Base-by-base conservation (phyloP, 2,329 filamentous ascomycete genomes). In the Exophiala viscosa region DNA sequence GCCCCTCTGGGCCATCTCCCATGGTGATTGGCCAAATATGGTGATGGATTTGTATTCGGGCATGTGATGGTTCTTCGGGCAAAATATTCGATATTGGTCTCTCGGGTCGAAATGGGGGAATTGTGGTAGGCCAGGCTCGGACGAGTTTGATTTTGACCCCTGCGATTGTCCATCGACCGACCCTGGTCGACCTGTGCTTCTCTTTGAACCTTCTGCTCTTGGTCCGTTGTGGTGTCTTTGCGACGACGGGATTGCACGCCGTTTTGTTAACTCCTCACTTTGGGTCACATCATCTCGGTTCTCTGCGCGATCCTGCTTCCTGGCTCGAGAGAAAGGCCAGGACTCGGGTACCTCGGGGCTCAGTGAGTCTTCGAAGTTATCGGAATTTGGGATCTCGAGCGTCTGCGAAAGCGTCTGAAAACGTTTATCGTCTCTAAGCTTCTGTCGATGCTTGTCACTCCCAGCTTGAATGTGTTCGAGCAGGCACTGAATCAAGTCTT, bases 11-110 rank as follows among this genome's bases (percentile, higher is more conserved):
- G 45, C 14, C 11, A 45, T 18, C 13, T 34, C 10, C 13, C 23
- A 38, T 5, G 44, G 33, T 10, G 39, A 35, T 6, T 48, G 35
- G 13, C 50, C 50, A 23, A 52, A 52, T 14, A 52, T 28, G 33
- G 38, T 48, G 33, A 52, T 45, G 14, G 20, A 36, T 28, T 48
- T 45, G 1, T 48, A 11, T 15, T 18, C 41, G 8, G 50, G 50
- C 32, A 18, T 14, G 3, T 32, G 32, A 32, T 48, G 50, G 39
- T 43, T n/a, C 7, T 28, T 42, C 2, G 36, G 44, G 33, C 50
- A 48, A 15, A 48, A 48, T 32, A 52, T 48, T 14, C 50, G 50
- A 39, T 44, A 52, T 18, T 44, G 39, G 17, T 45, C 35, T 31
- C 50, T 35, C 6, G 50, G 43, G 17, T 52, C 45, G 8, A 33